Evolutionary conservation across 768 basidiomycete species (phyloP), one percentile per base, ranked within the genome.

Genomic region (Termitomyces sp.): DNA sequence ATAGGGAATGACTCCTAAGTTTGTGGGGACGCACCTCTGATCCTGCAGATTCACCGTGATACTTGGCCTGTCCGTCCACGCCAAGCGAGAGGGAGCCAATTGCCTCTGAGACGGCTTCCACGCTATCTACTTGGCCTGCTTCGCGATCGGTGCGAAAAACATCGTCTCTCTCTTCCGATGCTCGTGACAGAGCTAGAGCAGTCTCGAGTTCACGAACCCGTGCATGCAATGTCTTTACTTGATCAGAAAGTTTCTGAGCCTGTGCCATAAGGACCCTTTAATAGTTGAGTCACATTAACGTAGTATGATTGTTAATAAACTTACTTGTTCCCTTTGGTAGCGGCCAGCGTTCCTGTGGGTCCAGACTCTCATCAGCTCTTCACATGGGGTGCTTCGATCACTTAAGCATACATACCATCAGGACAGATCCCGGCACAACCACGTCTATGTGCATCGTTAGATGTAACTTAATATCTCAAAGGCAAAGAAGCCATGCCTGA

Each of bases 301-400:
- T 55, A 53, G 33, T 24, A 18, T 38, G n/a, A 35, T 58, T 9
- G 33, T 4, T 16, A 5, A 20, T 45, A 12, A 24, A 32, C 53
- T 42, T 64, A 83, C 83, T 83, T 84, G 72, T 84, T 84, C 61
- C 83, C 81, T 66, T 84, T 84, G 49, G 82, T 84, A 28, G 84
- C 81, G 7, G 80, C 73, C 64, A 84, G 66, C 32, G 78, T 81
- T 36, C 82, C 83, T 73, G 53, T 4, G n/a, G 28, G 28, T 16
- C 40, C 11, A 13, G 52, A 20, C 15, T 52, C 5, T 44, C 40
- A 38, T 64, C 2, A 65, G 32, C 33, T 42, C 50, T 39, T 38
- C 55, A 20, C 16, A 56, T 52, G 28, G 48, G n/a, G 28, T 42
- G 42, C 32, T 46, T 39, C 16, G 20, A 36, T 28, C 49, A 33